Percentiles rank a stretch among this genome's conserved stretches.
Conservation (phyloP, 2,329 filamentous ascomycete species). For the Diaporthe batatas region DNA sequence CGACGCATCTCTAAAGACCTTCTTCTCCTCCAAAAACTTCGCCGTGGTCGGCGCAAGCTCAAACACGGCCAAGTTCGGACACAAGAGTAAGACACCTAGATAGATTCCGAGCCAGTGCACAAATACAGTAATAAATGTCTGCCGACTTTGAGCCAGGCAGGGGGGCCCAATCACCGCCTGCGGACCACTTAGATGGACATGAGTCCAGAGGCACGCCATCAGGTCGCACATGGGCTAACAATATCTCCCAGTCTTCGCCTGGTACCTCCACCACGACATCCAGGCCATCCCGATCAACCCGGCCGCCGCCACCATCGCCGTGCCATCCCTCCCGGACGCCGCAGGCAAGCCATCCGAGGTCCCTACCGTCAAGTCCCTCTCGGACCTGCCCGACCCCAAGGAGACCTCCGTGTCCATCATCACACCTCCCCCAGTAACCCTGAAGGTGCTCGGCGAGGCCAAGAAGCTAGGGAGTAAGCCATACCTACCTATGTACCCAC, state of each 20-base stretch:
- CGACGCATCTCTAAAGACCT: slow-evolving; percentile 79
- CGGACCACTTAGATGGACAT: no score
- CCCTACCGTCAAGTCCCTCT: slow-evolving; percentile 74
- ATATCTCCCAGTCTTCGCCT: slow-evolving; percentile 79
- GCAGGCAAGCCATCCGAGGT: slow-evolving; percentile 62
- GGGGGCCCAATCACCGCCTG: background rate
- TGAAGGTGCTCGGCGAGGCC: slow-evolving; percentile 81
- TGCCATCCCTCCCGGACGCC: slow-evolving; percentile 52
- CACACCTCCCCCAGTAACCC: slow-evolving; percentile 84
- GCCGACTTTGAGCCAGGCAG: background rate
- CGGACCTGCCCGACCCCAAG: slow-evolving; percentile 73
- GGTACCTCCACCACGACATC: slow-evolving; percentile 85
- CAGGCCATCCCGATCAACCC: slow-evolving; percentile 90
- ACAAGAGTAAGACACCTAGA: slow-evolving; percentile 75
- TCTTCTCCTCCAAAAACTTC: slow-evolving; percentile 84
- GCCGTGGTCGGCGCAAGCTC: slow-evolving; percentile 92
- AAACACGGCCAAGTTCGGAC: slow-evolving; percentile 87
- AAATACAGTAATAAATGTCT: background rate
- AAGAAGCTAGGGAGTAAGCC: slow-evolving; percentile 69
- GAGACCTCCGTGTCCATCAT: slow-evolving; percentile 87
- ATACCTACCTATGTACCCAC: no score
- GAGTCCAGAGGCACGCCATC: no score
- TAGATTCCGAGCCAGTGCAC: background rate
- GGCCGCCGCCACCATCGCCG: slow-evolving; percentile 72
- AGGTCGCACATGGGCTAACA: background rate